Evolutionary conservation across 2,329 filamentous ascomycete species (phyloP).

Genomic region (Aspergillus oerlinghausenensis): DNA sequence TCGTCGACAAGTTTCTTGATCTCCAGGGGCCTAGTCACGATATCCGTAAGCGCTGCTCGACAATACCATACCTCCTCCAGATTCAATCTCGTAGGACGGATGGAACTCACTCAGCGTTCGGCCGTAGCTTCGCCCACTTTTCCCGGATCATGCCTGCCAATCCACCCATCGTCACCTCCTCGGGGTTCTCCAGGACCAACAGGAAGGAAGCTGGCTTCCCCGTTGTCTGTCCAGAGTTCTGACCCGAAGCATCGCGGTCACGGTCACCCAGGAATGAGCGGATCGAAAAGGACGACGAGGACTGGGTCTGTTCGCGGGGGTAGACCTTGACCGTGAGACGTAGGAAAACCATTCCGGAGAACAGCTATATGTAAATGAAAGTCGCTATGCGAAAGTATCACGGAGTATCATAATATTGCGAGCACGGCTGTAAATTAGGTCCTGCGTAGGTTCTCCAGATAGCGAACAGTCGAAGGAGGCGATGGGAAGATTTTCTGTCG

Average conservation of each 20-base stretch:
- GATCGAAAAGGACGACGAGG: slow-evolving; percentile 9
- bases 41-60: slow-evolving; percentile 2
- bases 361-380: background rate
- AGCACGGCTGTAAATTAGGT: background rate
- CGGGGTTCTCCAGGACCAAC: slow-evolving; percentile 27
- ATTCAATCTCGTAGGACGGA: background rate
- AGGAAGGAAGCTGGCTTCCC: slow-evolving; percentile 27
- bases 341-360: slow-evolving; percentile 31
- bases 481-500: background rate
- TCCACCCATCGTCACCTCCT: slow-evolving; percentile 26
- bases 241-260: slow-evolving; percentile 12
- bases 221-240: background rate
- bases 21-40: slow-evolving; percentile 24
- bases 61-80: background rate
- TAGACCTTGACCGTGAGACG: slow-evolving; percentile 34
- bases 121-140: slow-evolving; percentile 31
- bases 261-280: slow-evolving; percentile 11
- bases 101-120: slow-evolving; percentile 28
- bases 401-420: background rate
- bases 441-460: background rate
- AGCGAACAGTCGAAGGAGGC: background rate
- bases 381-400: background rate
- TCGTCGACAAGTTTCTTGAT: slow-evolving; percentile 38
- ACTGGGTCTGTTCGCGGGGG: slow-evolving; percentile 23
- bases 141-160: slow-evolving; percentile 29